Evolutionary conservation across 805 yeast genomes (phyloP).

Genomic region (Saccharomycopsis fibuligera): DNA sequence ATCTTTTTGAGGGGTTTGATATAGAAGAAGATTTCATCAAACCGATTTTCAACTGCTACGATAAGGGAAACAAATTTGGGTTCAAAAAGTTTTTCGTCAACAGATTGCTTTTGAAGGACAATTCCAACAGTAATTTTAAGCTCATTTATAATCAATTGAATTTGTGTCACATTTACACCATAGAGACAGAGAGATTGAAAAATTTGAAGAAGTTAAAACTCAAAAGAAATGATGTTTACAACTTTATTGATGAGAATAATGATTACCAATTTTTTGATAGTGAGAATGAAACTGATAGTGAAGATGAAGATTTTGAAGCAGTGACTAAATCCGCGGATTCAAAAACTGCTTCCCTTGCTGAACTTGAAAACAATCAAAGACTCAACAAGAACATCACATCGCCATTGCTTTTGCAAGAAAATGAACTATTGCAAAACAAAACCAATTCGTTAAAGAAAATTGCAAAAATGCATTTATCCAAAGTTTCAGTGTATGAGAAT

Average conservation of each 20-base stretch:
- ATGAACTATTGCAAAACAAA: constrained; percentile 11
- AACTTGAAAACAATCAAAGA: neutral
- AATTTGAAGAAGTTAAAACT: constrained; percentile 2
- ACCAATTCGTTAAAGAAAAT: constrained; percentile 17
- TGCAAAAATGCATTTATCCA: constrained; percentile 7
- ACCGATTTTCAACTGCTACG: constrained; percentile 12
- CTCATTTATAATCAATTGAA: constrained; percentile 8
- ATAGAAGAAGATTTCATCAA: constrained; percentile 19
- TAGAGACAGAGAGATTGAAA: neutral
- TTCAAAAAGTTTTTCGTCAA: constrained; percentile 16
- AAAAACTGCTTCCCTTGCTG: neutral
- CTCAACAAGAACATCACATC: constrained; percentile 16
- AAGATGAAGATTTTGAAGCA: constrained; percentile 2
- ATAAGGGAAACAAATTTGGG: constrained; percentile 13
- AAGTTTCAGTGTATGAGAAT: constrained; percentile 13
- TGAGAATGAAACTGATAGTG: constrained; percentile 11
- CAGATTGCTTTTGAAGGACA: constrained; percentile 13
- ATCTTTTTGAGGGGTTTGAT: constrained; percentile 17
- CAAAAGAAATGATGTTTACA: constrained; percentile 18
- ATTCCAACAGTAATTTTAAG: constrained; percentile 8
- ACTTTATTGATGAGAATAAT: constrained; percentile 15
- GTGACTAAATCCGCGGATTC: neutral
- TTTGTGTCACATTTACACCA: neutral
- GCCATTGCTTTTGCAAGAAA: constrained; percentile 14
- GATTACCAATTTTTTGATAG: constrained; percentile 18